A percentile compares a stretch with the other conserved stretches of the same genome.
Conservation (phyloP, 129 eudicot species). For the Tagetes patula region DNA sequence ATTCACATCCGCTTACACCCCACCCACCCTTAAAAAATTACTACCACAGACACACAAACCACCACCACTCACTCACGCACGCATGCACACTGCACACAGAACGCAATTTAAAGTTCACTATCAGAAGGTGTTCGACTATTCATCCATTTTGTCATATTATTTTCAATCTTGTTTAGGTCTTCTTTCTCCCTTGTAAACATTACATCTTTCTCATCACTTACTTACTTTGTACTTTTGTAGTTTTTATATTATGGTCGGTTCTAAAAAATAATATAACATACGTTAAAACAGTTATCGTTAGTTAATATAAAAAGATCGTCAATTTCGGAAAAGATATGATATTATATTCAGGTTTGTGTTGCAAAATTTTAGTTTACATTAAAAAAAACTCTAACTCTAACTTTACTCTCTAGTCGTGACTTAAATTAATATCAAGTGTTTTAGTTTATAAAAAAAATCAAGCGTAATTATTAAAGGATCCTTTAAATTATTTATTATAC, state of each 20-base stretch:
- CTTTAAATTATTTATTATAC: background rate
- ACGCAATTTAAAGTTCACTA: too few relatives aligned
- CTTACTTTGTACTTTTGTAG: background rate
- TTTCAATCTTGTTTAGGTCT: background rate
- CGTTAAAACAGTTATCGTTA: background rate
- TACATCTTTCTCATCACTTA: background rate
- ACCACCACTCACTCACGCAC: too few relatives aligned
- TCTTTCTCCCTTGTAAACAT: background rate
- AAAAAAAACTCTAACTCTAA: background rate
- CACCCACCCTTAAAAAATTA: too few relatives aligned
- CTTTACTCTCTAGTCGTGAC: background rate
- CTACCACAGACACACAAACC: too few relatives aligned
- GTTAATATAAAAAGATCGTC: background rate
- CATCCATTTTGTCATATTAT: too few relatives aligned
- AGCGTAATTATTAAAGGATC: background rate
- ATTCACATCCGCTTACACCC: too few relatives aligned
- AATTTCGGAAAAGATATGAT: background rate
- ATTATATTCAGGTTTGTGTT: background rate
- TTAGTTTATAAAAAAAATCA: constrained; percentile 10
- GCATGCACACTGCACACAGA: too few relatives aligned
- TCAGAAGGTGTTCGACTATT: too few relatives aligned
- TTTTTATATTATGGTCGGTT: background rate
- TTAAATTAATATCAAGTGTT: background rate
- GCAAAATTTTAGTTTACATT: background rate
- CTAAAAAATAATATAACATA: background rate